Percentiles rank a stretch among this genome's conserved stretches.
These are phyloP conservation scores for Gymnopilus dilepis DNA, from an alignment of 768 basidiomycete species.

Conservation along the genomic window DNA sequence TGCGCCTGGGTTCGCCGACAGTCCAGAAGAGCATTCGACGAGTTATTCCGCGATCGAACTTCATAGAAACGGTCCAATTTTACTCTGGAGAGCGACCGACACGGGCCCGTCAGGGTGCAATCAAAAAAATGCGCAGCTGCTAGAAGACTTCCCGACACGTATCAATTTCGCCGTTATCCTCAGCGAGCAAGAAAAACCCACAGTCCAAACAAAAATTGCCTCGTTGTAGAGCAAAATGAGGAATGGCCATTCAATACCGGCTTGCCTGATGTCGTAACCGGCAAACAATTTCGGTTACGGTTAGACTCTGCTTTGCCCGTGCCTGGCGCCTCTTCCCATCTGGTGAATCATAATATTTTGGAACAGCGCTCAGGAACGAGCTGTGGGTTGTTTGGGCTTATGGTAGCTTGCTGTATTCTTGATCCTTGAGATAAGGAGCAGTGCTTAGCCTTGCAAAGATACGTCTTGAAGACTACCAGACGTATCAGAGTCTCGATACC, in stretches of 20 bases:
- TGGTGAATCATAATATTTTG: neutral
- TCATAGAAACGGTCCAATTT: neutral
- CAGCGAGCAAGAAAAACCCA: constrained; percentile 1
- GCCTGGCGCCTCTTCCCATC: constrained; percentile 6
- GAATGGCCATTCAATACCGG: neutral
- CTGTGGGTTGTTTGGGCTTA: neutral
- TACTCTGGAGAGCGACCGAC: constrained; percentile 1
- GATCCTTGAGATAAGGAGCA: neutral
- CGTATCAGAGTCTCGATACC: too few relatives aligned
- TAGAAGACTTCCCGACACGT: constrained; percentile 2
- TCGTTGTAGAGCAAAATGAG: neutral
- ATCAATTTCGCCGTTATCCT: constrained; percentile 6
- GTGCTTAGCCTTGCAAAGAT: too few relatives aligned
- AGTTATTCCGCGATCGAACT: constrained; percentile 4
- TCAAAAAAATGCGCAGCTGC: constrained; percentile 4
- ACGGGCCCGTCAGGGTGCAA: neutral
- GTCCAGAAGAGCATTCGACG: neutral
- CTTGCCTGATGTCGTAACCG: constrained; percentile 5
- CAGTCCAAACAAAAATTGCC: neutral
- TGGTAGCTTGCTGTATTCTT: neutral
- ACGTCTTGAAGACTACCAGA: too few relatives aligned
- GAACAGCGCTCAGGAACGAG: neutral
- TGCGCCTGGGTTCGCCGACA: neutral
- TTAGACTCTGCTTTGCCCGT: neutral
- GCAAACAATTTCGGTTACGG: constrained; percentile 1